Conservation (phyloP, 2,329 filamentous ascomycete genomes). For the Magnaporthales sp. region DNA sequence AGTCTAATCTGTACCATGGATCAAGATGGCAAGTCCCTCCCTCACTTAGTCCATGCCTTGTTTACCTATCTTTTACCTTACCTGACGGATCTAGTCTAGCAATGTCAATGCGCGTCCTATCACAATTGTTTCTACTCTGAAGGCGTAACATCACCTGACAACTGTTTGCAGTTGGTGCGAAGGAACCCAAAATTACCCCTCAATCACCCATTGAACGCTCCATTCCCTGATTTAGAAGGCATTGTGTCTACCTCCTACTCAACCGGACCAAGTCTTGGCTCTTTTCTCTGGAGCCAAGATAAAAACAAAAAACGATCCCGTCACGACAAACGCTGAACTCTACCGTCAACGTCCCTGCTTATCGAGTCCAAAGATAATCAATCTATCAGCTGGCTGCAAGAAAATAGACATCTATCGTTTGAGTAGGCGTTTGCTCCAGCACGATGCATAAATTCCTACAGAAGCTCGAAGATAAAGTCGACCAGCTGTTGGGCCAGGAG, state of each 20-base stretch:
- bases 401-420: not conserved
- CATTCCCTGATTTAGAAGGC: not conserved
- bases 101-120: not conserved
- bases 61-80: not conserved
- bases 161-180: not conserved
- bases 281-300: not conserved
- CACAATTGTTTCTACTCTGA: not conserved
- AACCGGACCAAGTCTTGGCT: not conserved
- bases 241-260: not conserved
- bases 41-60: not conserved
- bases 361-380: not conserved
- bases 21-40: not conserved
- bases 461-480: slow-evolving; percentile 33
- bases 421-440: not conserved
- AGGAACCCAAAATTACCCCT: not conserved
- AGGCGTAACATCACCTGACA: not conserved
- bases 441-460: slow-evolving; percentile 32
- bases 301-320: not conserved
- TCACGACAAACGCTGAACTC: not conserved
- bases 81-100: not conserved
- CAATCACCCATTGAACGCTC: not conserved
- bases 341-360: not conserved
- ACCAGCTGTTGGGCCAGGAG: slow-evolving; percentile 29
- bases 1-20: too few species aligned
- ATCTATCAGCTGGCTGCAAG: not conserved